phyloP scores from a whole-genome alignment of 2,329 filamentous ascomycete genomes.

The Colletotrichum tanaceti region DNA sequence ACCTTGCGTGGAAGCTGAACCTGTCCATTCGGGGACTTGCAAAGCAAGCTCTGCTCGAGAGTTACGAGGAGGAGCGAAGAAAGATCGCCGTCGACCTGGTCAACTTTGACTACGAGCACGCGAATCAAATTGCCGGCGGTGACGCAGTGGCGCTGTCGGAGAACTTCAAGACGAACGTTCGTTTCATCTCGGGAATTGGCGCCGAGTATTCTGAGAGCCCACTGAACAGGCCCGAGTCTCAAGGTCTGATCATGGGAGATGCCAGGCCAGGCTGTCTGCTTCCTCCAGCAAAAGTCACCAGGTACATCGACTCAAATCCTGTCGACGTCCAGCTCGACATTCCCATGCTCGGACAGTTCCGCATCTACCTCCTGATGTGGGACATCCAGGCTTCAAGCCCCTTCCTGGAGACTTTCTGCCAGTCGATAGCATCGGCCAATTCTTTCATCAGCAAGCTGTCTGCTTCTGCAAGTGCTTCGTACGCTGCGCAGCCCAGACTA shows the following conservation, averaged over 20 bases:
- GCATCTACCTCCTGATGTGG: conserved; percentile 77
- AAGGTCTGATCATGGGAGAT: conserved; percentile 58
- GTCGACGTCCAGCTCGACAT: conserved; percentile 83
- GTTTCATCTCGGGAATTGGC: conserved; percentile 79
- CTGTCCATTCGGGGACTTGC: conserved; percentile 66
- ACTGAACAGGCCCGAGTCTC: conserved; percentile 59
- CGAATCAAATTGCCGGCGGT: conserved; percentile 69
- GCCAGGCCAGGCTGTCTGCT: conserved; percentile 67
- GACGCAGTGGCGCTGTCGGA: conserved; percentile 72
- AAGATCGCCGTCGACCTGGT: conserved; percentile 70
- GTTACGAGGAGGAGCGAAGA: conserved; percentile 72
- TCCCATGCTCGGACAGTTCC: conserved; percentile 81
- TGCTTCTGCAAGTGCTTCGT: conserved; percentile 69
- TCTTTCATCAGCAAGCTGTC: conserved; percentile 71
- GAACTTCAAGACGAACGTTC: conserved; percentile 77
- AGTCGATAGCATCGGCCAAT: conserved; percentile 60
- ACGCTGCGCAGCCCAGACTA: conserved; percentile 67
- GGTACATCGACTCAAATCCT: conserved; percentile 82
- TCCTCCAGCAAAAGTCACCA: conserved; percentile 76
- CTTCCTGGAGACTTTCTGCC: conserved; percentile 71
- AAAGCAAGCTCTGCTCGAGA: conserved; percentile 65
- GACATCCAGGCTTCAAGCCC: conserved; percentile 66
- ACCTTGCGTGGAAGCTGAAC: conserved; percentile 66
- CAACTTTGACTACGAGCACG: conserved; percentile 69
- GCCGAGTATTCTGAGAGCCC: conserved; percentile 68